Base-by-base conservation (phyloP, 768 basidiomycete species). In the Leccinum barrowsii region DNA sequence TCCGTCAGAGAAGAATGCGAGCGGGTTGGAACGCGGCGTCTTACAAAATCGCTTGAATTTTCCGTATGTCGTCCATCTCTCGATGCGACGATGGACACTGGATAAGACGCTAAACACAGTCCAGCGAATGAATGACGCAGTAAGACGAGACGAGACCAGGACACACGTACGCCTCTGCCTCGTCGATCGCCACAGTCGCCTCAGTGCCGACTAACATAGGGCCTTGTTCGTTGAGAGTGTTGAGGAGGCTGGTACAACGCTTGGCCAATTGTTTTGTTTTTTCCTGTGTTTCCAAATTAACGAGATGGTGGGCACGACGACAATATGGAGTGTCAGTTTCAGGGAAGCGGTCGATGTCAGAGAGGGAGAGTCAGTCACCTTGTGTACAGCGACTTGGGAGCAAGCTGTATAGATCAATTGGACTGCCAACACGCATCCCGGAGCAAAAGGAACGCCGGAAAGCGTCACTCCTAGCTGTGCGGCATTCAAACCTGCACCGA, bases 401-500 rank as follows among this genome's bases (percentile, higher is more conserved):
- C 83, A 85, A 19, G 75, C 59, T 7, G 68, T 57, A n/a, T 72
- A 69, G 59, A 85, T 82, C 55, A 78, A 74, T 59, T 78, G 73
- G 8, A 83, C 61, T 0, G 77, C 59, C 55, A 76, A 67, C 6
- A 78, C 78, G 17, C 76, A 78, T 4, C 78, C 74, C 0, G 79
- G 74, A 26, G 77, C 75, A 47, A 76, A 78, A 5, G 82, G 82
- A 3, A 80, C 71, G 50, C 81, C 80, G 2, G 71, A 75, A 0
- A 78, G 52, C 13, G 77, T 70, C 12, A 76, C 78, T n/a, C 75
- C 79, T 34, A 82, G 59, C 54, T 80, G 77, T 7, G 80, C 69
- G 13, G 63, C 73, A 15, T 69, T 67, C 15, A 75, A 19, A 2
- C 65, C 17, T 0, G 72, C 34, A 11, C 47, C 58, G 11, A 72